phyloP scores from a whole-genome alignment of 306 rosid genomes.

The Acmispon strigosus region DNA sequence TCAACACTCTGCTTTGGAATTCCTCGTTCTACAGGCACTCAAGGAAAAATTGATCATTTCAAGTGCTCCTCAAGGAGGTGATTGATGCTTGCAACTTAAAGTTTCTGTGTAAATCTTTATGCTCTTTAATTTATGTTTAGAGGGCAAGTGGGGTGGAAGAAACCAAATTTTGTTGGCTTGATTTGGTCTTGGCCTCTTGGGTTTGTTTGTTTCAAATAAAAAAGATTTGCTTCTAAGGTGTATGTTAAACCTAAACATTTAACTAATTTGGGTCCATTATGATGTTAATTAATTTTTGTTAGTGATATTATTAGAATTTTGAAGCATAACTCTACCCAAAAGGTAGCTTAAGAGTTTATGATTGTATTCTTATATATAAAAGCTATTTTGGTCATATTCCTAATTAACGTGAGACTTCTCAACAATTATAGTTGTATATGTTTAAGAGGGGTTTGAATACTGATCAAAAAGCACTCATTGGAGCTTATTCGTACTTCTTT shows the following conservation, averaged over 20 bases:
- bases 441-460: no score
- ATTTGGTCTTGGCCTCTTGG: neutral
- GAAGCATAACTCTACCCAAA: no score
- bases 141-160: neutral
- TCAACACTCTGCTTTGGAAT: constrained; percentile 55
- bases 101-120: constrained; percentile 15
- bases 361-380: no score
- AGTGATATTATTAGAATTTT: no score
- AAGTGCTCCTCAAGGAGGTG: neutral
- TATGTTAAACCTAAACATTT: neutral
- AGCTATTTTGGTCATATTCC: no score
- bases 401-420: no score
- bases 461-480: no score
- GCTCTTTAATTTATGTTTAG: constrained; percentile 5
- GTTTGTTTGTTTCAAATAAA: constrained; percentile 16
- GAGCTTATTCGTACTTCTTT: no score
- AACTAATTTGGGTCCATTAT: neutral
- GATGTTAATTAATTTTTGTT: neutral
- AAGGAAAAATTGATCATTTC: neutral
- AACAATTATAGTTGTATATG: no score
- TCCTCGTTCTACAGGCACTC: constrained; percentile 11
- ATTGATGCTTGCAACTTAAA: neutral
- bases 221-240: constrained; percentile 3
- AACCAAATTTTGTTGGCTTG: neutral
- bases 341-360: no score